Base-by-base conservation (phyloP, 1,139 yeast species). In the Sugiyamaella xylanicola region DNA sequence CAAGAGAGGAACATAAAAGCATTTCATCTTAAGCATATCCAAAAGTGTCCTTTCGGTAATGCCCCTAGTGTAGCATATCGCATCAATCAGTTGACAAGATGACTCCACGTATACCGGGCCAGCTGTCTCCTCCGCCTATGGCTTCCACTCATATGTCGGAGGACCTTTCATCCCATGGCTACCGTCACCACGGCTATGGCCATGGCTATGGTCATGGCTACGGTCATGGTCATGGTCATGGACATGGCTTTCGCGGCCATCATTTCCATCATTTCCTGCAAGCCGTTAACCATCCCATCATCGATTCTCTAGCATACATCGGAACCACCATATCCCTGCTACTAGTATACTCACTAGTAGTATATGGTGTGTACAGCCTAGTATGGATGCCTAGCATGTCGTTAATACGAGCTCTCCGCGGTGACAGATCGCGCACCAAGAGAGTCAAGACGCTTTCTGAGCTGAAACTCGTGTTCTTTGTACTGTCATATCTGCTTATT, bases 401-500 rank as follows among this genome's bases (percentile, higher is more conserved):
- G 35, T 20, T 54, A 25, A 20, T 39, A 21, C 37, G 56, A 17
- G 9, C 42, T n/a, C 15, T 42, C 9, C 42, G 47, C 7, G 50
- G 51, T 17, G 22, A 21, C 48, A 32, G 43, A 11, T 39, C 35
- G 19, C 7, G 22, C 13, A 15, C 16, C 17, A 43, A 19, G 7
- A 44, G 42, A 45, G 35, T 50, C 4, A 44, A 29, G 15, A 37
- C 25, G 11, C 50, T 51, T 5, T 51, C 54, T 7, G 54, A 51
- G 25, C 44, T 54, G 25, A 35, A 36, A 21, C 29, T 48, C 17
- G 47, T 49, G 8, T 54, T 51, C 37, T 54, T 54, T 17, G 46
- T 54, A 16, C 40, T 49, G 19, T 53, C 56, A 4, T 54, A 48
- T 32, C 22, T 54, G 29, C 40, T 54, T 3, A n/a, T 54, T 21